Conservation (phyloP, 331 rosid genomes). For the Malus hybrid region DNA sequence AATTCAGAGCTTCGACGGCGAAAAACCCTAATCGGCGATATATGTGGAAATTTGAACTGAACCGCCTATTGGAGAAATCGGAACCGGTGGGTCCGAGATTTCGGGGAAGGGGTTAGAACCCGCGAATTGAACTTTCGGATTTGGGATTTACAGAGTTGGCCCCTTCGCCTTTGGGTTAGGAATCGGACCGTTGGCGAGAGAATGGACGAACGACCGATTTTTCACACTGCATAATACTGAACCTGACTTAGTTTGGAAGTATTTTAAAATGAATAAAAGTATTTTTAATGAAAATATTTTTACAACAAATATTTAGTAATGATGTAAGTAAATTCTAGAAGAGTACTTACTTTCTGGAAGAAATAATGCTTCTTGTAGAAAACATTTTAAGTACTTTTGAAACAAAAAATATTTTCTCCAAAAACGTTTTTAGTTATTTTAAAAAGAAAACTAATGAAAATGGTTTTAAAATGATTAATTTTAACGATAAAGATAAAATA, state of each 20-base stretch:
- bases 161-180: background rate
- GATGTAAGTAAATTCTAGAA: too few relatives aligned
- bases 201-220: background rate
- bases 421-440: too few relatives aligned
- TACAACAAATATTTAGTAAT: too few relatives aligned
- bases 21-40: background rate
- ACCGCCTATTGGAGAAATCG: background rate
- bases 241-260: too few relatives aligned
- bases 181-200: background rate
- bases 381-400: too few relatives aligned
- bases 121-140: background rate
- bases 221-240: background rate
- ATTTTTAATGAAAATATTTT: too few relatives aligned
- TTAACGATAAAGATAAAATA: too few relatives aligned
- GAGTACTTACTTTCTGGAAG: too few relatives aligned
- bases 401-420: rapidly evolving
- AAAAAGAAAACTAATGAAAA: too few relatives aligned
- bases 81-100: background rate
- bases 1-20: background rate
- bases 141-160: background rate
- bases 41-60: background rate
- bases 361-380: too few relatives aligned
- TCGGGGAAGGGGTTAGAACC: background rate
- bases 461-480: background rate
- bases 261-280: too few relatives aligned